Evolutionary conservation across 2,329 filamentous ascomycete species (phyloP), one percentile per base, ranked within the genome.

Genomic region (Ceratocystis eucalypticola): DNA sequence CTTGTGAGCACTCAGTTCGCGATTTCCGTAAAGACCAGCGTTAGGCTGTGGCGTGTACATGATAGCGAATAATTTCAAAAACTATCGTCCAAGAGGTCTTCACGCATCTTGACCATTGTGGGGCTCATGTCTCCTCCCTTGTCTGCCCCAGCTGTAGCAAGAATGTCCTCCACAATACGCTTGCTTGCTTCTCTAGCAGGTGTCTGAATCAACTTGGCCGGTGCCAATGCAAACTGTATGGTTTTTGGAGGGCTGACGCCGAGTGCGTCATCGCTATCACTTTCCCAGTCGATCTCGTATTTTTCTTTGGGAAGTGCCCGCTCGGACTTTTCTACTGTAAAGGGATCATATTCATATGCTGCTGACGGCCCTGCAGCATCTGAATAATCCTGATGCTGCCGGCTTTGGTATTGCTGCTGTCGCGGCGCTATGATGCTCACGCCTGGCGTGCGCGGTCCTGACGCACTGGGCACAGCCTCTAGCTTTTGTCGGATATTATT

Each of bases 231-330:
- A 74, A 95, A 95, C 72, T 92, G 88, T 68, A 95, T 92, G 10
- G 90, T 94, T 79, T 97, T 97, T 0, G 94, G 94, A 33, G 94
- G 94, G 72, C 90, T 96, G 76, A 91, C 87, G 5, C 87, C 89
- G 28, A 80, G 80, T 48, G 83, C 83, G 8, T 85, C 83, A 33
- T 88, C 87, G 66, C 85, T 86, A 69, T 91, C 87, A 71, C 86
- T 88, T 65, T 92, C 87, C 87, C 91, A 94, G 20, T 80, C 80
- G 66, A 86, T 84, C 72, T 87, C 84, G 65, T 84, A 81, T 67
- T 74, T 68, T 12, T 64, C 53, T 28, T 59, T 76, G 33, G 75
- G 73, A 66, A 72, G 72, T 20, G 70, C 73, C 50, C 67, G 71
- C 12, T 62, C 59, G 25, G 64, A 50, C 64, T 68, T 68, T 30